Evolutionary conservation across 1,284 basidiomycete species (phyloP).

Genomic region (Leccinum pallidistipes): DNA sequence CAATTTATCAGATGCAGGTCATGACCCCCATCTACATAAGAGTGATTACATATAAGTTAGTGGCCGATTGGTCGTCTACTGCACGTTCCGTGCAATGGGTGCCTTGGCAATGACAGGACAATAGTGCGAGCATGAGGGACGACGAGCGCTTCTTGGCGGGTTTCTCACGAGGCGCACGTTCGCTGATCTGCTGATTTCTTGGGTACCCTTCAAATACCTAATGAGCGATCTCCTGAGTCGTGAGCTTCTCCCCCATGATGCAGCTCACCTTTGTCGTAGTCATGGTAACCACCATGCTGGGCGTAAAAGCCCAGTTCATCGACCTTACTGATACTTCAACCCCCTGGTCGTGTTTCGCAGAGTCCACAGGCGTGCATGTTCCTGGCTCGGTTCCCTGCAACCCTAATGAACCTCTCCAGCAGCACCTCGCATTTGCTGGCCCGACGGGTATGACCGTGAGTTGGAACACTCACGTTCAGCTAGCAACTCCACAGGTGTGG

Average conservation of each 20-base stretch:
- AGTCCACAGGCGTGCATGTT: slow-evolving; percentile 31
- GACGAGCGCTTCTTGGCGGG: neutral
- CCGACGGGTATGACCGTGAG: slow-evolving; percentile 29
- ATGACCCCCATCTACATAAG: neutral
- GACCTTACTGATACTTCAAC: slow-evolving; percentile 16
- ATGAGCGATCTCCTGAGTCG: neutral
- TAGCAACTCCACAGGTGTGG: slow-evolving; percentile 28
- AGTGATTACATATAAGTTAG: neutral
- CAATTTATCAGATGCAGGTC: neutral
- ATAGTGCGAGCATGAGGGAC: neutral
- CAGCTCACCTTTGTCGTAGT: slow-evolving; percentile 4
- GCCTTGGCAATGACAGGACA: neutral
- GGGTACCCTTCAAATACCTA: neutral
- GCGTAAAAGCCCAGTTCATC: slow-evolving; percentile 22
- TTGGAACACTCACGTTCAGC: slow-evolving; percentile 24
- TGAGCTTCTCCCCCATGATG: neutral
- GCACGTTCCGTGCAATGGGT: neutral
- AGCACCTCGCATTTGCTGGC: slow-evolving; percentile 27
- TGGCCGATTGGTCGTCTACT: neutral
- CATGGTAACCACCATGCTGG: slow-evolving; percentile 9
- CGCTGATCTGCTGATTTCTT: neutral
- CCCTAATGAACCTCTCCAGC: slow-evolving; percentile 30
- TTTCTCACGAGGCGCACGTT: neutral
- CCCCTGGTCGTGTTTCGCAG: slow-evolving; percentile 22
- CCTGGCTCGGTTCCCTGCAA: slow-evolving; percentile 30